Base-by-base conservation (phyloP, 768 basidiomycete genomes). In the Lyophyllum shimeji region DNA sequence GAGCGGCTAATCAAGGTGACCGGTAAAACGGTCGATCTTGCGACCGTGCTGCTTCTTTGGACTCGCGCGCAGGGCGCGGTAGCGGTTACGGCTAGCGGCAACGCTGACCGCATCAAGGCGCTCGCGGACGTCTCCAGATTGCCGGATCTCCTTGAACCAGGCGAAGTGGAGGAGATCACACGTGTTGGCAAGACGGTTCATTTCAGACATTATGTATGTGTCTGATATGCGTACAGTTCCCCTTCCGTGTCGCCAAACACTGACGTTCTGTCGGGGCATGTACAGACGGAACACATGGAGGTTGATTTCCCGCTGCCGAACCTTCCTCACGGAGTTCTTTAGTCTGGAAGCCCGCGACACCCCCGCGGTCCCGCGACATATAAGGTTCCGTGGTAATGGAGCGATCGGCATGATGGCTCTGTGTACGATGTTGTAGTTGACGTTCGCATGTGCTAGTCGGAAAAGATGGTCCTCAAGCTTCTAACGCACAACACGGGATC, bases 201-300 rank as follows among this genome's bases (percentile, higher is more conserved):
- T 59, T 75, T 68, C 52, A 65, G 74, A 37, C 48, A 68, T 58
- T 74, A 71, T 62, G 71, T 74, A 57, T 24, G 71, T 67, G 13
- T 42, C 7, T 34, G 13, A 46, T 3, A 25, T 21, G 9, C 34
- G 18, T 45, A 46, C 33, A 46, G 17, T 15, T 13, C 13, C 29
- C 17, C 40, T 17, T 15, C 18, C 15, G 31, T 31, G 23, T 50
- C 2, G 46, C 46, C 29, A 46, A 46, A n/a, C 9, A 15, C 15
- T 29, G 29, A 29, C 5, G 9, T 18, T 46, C 7, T 25, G 45
- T 11, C 23, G 21, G n/a, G 46, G 43, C 23, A 3, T 18, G 42
- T 27, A 2, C 50, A 72, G 73, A 70, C 60, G 1, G 71, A 68
- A 52, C 71, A 76, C 53, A 73, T 73, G 71, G 67, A 72, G 56